Evolutionary conservation across 345 rosid genomes (phyloP).

Genomic region (Viola odorata): DNA sequence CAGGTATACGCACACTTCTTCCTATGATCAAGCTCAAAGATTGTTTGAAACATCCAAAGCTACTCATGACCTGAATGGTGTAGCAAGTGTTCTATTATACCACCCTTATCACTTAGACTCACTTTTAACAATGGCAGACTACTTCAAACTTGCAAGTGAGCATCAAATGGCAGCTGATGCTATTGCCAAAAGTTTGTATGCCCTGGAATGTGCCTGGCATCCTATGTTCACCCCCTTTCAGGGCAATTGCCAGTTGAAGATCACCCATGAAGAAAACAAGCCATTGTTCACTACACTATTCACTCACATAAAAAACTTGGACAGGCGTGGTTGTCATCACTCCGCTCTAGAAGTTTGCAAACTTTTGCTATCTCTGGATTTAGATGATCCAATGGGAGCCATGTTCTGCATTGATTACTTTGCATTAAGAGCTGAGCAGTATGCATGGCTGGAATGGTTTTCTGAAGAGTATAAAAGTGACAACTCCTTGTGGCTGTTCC

Average conservation of each 20-base stretch:
- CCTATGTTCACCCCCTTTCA: slow-evolving; percentile 69
- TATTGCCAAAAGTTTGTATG: slow-evolving; percentile 70
- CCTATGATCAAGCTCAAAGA: slow-evolving; percentile 68
- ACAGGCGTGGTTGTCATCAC: slow-evolving; percentile 83
- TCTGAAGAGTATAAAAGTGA: slow-evolving; percentile 66
- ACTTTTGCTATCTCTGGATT: slow-evolving; percentile 68
- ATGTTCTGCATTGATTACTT: slow-evolving; percentile 87
- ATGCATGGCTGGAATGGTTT: slow-evolving; percentile 70
- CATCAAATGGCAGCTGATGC: slow-evolving; percentile 87
- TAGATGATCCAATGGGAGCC: slow-evolving; percentile 80
- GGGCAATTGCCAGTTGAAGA: slow-evolving; percentile 70
- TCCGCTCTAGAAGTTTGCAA: slow-evolving; percentile 92
- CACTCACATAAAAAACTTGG: slow-evolving; percentile 85
- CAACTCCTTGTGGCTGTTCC: slow-evolving; percentile 81
- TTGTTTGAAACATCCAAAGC: slow-evolving; percentile 82
- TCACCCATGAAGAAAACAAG: slow-evolving; percentile 66
- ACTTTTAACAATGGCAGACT: slow-evolving; percentile 88
- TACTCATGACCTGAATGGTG: slow-evolving; percentile 73
- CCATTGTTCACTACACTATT: slow-evolving; percentile 70
- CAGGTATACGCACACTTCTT: slow-evolving; percentile 52
- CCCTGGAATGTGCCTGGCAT: slow-evolving; percentile 86
- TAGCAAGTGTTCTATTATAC: slow-evolving; percentile 56
- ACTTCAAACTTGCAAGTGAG: slow-evolving; percentile 74
- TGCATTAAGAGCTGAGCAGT: slow-evolving; percentile 79
- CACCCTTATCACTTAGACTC: slow-evolving; percentile 88